phyloP scores from a whole-genome alignment of 805 yeast species.

The Candida insectorum region DNA sequence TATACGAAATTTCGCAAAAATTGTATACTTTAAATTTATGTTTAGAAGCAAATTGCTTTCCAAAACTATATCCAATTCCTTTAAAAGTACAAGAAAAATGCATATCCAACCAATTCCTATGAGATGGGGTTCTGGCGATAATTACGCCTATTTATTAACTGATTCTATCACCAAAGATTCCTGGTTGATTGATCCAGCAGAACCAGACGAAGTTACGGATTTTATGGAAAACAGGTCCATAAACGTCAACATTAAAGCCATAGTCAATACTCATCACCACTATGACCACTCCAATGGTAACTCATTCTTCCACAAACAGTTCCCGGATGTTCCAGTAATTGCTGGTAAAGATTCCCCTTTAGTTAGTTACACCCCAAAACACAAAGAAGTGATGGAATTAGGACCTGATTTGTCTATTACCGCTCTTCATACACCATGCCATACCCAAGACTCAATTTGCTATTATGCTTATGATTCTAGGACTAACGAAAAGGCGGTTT shows the following conservation, averaged over 20 bases:
- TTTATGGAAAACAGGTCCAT: constrained; percentile 41
- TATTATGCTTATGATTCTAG: constrained; percentile 67
- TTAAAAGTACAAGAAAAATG: constrained; percentile 57
- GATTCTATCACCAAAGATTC: constrained; percentile 66
- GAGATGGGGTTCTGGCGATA: constrained; percentile 95
- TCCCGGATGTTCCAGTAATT: constrained; percentile 58
- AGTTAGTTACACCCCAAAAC: constrained; percentile 68
- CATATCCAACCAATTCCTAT: constrained; percentile 78
- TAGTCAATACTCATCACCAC: constrained; percentile 96
- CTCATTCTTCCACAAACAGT: constrained; percentile 35
- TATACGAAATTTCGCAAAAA: no score
- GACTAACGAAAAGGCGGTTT: constrained; percentile 68
- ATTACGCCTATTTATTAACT: constrained; percentile 76
- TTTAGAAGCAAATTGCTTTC: no score
- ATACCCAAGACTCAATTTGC: constrained; percentile 94
- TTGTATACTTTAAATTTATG: no score
- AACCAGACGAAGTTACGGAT: constrained; percentile 60
- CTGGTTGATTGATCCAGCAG: constrained; percentile 92
- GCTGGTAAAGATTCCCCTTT: constrained; percentile 82
- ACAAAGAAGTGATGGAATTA: constrained; percentile 56
- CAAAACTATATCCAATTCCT: no score
- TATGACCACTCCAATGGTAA: constrained; percentile 94
- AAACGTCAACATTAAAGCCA: constrained; percentile 57
- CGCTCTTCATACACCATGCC: constrained; percentile 95
- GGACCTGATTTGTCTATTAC: constrained; percentile 65